These are phyloP conservation scores for Starmerella stigmatis DNA, from an alignment of 805 yeast genomes.

Conservation along the genomic window DNA sequence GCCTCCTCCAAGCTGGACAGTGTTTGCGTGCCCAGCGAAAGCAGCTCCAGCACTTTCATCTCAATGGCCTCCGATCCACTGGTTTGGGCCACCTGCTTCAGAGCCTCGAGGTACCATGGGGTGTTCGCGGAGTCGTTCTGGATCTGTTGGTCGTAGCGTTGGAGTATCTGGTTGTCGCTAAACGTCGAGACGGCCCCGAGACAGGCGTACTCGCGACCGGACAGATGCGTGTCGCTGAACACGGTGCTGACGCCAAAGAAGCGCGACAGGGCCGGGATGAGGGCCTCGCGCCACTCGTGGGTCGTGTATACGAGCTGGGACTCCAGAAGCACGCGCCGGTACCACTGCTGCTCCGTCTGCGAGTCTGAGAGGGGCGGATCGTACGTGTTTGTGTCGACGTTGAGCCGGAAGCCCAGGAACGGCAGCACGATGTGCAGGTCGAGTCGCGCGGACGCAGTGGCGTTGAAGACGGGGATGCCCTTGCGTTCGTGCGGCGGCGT, in stretches of 20 bases:
- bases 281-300: conserved; percentile 2
- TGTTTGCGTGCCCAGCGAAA: conserved; percentile 45
- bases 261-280: conserved; percentile 5
- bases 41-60: conserved; percentile 37
- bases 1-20: conserved; percentile 39
- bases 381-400: conserved; percentile 13
- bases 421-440: conserved; percentile 17
- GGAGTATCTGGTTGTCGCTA: conserved; percentile 39
- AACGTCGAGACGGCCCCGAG: conserved; percentile 20
- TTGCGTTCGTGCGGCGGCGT: conserved; percentile 7
- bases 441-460: conserved; percentile 5
- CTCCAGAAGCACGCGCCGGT: conserved; percentile 16
- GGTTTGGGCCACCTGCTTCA: conserved; percentile 41
- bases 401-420: conserved; percentile 24
- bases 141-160: conserved; percentile 38
- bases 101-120: conserved; percentile 50
- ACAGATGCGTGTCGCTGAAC: conserved; percentile 4
- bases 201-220: conserved; percentile 20
- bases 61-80: conserved; percentile 41
- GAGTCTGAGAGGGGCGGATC: conserved; percentile 12
- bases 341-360: background rate
- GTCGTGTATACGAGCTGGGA: conserved; percentile 5
- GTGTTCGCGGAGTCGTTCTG: conserved; percentile 36
- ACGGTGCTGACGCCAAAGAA: conserved; percentile 1
- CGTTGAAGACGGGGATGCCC: conserved; percentile 2